These are phyloP conservation scores for Maudiozyma saulgeensis DNA, from an alignment of 805 yeast species.

Conservation along the genomic window DNA sequence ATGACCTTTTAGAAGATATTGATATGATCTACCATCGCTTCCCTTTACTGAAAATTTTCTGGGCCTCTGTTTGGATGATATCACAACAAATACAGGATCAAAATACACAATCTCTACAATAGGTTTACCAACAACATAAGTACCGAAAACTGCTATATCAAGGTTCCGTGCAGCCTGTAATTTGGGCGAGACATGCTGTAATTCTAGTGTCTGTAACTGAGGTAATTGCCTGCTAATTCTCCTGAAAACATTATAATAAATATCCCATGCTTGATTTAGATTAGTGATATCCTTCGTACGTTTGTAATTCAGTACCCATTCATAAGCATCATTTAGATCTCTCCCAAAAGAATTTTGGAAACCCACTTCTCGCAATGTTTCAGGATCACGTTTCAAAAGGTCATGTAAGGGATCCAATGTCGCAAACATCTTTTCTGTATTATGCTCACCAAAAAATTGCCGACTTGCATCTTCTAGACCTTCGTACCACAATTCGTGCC, in stretches of 20 bases:
- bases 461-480: constrained; percentile 92
- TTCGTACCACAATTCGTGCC: constrained; percentile 97
- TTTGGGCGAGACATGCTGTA: constrained; percentile 87
- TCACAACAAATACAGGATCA: constrained; percentile 73
- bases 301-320: constrained; percentile 79
- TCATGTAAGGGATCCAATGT: constrained; percentile 80
- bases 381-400: constrained; percentile 74
- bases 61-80: constrained; percentile 92
- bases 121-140: constrained; percentile 65
- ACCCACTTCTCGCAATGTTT: constrained; percentile 79
- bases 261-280: constrained; percentile 92
- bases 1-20: constrained; percentile 76
- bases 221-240: constrained; percentile 81
- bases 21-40: constrained; percentile 81
- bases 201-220: constrained; percentile 69
- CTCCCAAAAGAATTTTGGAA: constrained; percentile 86
- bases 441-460: constrained; percentile 82
- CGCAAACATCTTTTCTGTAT: constrained; percentile 88
- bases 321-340: constrained; percentile 81
- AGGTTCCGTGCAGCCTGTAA: constrained; percentile 64
- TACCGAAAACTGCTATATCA: constrained; percentile 85
- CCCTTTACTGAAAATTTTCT: constrained; percentile 68
- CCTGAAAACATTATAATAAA: constrained; percentile 86
- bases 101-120: constrained; percentile 60
- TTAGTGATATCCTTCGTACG: constrained; percentile 78